Conservation (phyloP, 768 basidiomycete species). For the Trametes coccinea region DNA sequence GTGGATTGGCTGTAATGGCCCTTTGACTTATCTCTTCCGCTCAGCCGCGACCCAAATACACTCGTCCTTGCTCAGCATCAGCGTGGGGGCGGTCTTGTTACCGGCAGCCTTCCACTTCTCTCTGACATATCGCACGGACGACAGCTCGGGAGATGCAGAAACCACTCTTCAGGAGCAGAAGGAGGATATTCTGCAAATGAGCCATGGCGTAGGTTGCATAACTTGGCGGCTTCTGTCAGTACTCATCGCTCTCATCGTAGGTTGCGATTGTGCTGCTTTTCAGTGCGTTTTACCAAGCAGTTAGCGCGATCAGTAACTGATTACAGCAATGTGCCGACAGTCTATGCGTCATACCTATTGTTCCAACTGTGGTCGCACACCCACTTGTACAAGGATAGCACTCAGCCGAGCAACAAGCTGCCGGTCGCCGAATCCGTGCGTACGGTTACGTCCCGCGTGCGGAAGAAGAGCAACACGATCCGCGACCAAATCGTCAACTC, state of each 20-base stretch:
- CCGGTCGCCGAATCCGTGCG: constrained; percentile 22
- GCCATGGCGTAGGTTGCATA: constrained; percentile 62
- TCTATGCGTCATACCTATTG: constrained; percentile 71
- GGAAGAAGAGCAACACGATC: constrained; percentile 19
- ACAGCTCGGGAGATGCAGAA: constrained; percentile 8
- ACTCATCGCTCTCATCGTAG: constrained; percentile 35
- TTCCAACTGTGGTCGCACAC: constrained; percentile 84
- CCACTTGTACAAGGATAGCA: constrained; percentile 56
- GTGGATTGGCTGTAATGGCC: too few species aligned
- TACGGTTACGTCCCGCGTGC: constrained; percentile 18
- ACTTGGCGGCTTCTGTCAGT: too few species aligned
- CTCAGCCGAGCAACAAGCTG: constrained; percentile 21
- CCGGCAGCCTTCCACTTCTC: constrained; percentile 78
- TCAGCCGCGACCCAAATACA: constrained; percentile 72
- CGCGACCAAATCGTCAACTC: constrained; percentile 5
- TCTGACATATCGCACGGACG: constrained; percentile 33
- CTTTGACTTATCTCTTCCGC: background rate
- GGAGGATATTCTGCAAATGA: constrained; percentile 63
- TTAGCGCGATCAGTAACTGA: constrained; percentile 35
- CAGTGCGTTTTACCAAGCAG: constrained; percentile 33
- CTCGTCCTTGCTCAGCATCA: constrained; percentile 71
- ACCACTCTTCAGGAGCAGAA: constrained; percentile 39
- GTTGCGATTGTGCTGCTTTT: constrained; percentile 77
- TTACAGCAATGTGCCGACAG: constrained; percentile 35
- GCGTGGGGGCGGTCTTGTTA: constrained; percentile 76